Base-by-base conservation (phyloP, 2,329 filamentous ascomycete species). In the Cladosporium colombiae region DNA sequence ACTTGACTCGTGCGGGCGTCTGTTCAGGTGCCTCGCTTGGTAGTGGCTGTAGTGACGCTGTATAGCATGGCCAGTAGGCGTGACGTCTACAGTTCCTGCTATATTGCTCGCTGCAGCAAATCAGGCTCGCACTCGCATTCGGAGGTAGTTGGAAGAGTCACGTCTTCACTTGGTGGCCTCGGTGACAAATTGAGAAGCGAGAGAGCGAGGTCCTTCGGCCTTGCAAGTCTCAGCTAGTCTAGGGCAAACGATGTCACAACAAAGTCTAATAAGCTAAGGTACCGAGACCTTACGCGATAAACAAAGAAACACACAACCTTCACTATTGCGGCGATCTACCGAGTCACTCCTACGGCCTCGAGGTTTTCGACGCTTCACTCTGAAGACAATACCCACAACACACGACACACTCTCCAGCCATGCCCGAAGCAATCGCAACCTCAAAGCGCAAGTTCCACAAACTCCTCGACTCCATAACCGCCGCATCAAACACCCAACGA, bases 361-460 rank as follows among this genome's bases (percentile, higher is more conserved):
- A 55, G 52, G 2, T 29, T 18, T 7, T 33, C 18, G 16, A n/a
- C n/a, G n/a, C n/a, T n/a, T n/a, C n/a, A n/a, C 52, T 21, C 27
- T 33, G 7, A 7, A 46, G 8, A 21, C 8, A 21, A 5, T 8
- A 23, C 8, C 10, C 40, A 21, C n/a, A 3, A 46, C 7, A 46
- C 37, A 31, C 50, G n/a, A n/a, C 27, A 2, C 16, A 3, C 18
- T 14, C 29, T 16, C 13, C 35, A 62, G 13, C 7, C 56, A 79
- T 78, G 77, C 73, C 76, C 13, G 77, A 81, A 59, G 81, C 80
- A 55, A 91, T 93, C 82, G 91, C 91, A 75, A 86, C 89, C 27
- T 91, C 89, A n/a, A 94, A 93, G 80, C 86, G 91, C 72, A 93
- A 93, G 78, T 93, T 93, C 81, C 90, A 93, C 78, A 85, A 86